Conservation (phyloP, 129 eudicot genomes). For the Erigeron canadensis region DNA sequence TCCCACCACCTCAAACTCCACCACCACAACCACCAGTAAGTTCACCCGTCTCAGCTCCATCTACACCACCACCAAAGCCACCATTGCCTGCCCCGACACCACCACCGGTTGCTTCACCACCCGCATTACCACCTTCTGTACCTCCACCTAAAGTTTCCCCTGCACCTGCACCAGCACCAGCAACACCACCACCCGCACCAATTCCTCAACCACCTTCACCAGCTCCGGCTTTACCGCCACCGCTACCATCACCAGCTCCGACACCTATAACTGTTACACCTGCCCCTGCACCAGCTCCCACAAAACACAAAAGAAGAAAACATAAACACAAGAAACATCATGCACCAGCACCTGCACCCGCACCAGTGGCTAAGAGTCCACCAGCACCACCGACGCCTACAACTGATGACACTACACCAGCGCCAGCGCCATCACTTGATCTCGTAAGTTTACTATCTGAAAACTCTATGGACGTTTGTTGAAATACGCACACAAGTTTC, state of each 20-base stretch:
- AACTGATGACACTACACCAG: slow-evolving; percentile 62
- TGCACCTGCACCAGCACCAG: slow-evolving; percentile 38
- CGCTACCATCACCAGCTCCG: slow-evolving; percentile 35
- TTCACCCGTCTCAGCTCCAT: slow-evolving; percentile 53
- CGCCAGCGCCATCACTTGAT: slow-evolving; percentile 77
- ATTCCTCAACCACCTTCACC: slow-evolving; percentile 45
- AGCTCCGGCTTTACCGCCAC: slow-evolving; percentile 40
- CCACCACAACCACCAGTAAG: slow-evolving; percentile 44
- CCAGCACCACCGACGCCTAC: slow-evolving; percentile 76
- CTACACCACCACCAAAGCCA: slow-evolving; percentile 37
- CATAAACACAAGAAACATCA: slow-evolving; percentile 79
- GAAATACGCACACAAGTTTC: background rate
- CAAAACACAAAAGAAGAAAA: slow-evolving; percentile 49
- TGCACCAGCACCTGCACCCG: slow-evolving; percentile 95
- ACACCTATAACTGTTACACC: slow-evolving; percentile 40
- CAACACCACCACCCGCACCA: slow-evolving; percentile 51
- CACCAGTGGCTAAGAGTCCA: slow-evolving; percentile 70
- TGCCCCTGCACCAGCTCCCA: slow-evolving; percentile 61
- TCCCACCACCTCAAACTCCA: slow-evolving; percentile 60
- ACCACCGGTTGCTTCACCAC: slow-evolving; percentile 44
- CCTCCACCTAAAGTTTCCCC: slow-evolving; percentile 45
- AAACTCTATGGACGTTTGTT: background rate
- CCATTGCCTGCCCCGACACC: slow-evolving; percentile 26
- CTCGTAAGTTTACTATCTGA: slow-evolving; percentile 37
- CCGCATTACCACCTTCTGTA: slow-evolving; percentile 36